These are phyloP conservation scores for Cordyceps cateniannulata DNA, from an alignment of 2,329 filamentous ascomycete species.

Conservation along the genomic window DNA sequence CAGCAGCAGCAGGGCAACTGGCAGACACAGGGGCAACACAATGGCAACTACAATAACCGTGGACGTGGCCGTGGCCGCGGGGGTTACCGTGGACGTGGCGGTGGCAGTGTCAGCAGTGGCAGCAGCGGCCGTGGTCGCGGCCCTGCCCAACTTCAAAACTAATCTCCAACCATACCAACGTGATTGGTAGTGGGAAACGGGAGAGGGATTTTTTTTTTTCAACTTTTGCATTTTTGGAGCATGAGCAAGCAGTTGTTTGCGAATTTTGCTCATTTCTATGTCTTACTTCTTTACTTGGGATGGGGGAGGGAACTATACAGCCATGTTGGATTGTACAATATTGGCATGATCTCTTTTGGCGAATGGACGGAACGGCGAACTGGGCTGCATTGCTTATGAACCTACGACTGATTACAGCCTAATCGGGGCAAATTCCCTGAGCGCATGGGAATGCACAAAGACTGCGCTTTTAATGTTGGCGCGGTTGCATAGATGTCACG, in stretches of 20 bases:
- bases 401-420: conserved; percentile 17
- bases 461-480: conserved; percentile 6
- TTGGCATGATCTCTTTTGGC: conserved; percentile 28
- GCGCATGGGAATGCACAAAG: conserved; percentile 1
- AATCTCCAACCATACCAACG: conserved; percentile 22
- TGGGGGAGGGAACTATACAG: conserved; percentile 1
- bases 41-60: conserved; percentile 29
- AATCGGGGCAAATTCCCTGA: neutral
- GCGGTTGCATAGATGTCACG: conserved; percentile 7
- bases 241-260: conserved; percentile 14
- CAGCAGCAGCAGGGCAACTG: conserved; percentile 31
- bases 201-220: conserved; percentile 16
- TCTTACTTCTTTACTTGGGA: conserved; percentile 18
- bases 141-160: conserved; percentile 29
- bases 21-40: conserved; percentile 35
- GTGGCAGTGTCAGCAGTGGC: conserved; percentile 24
- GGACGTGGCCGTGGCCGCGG: conserved; percentile 32
- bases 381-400: conserved; percentile 27
- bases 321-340: conserved; percentile 37
- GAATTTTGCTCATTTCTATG: conserved; percentile 21
- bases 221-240: conserved; percentile 19
- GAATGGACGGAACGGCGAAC: conserved; percentile 31
- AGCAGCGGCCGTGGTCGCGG: conserved; percentile 23
- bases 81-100: conserved; percentile 29
- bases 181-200: conserved; percentile 21